Evolutionary conservation across 306 rosid genomes (phyloP).

Genomic region (Rubus idaeus): DNA sequence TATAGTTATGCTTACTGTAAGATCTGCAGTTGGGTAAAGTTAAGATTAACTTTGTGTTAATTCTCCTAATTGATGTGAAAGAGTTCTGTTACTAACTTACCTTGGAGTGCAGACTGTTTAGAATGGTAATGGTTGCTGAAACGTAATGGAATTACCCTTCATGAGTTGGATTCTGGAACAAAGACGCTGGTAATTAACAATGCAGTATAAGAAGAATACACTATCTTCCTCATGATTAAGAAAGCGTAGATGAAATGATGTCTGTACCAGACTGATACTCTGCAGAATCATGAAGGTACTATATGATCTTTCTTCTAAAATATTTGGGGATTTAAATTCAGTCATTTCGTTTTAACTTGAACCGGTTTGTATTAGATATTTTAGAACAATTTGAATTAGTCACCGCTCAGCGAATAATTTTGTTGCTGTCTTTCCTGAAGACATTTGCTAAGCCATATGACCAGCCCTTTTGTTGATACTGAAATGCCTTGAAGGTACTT

Average conservation of each 20-base stretch:
- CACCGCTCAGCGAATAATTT: conserved; percentile 44
- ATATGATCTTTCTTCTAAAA: conserved; percentile 5
- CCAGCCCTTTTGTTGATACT: conserved; percentile 62
- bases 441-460: conserved; percentile 64
- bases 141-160: conserved; percentile 16
- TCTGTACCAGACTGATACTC: conserved; percentile 53
- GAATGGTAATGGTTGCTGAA: conserved; percentile 51
- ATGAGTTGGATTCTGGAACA: conserved; percentile 47
- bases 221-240: conserved; percentile 57
- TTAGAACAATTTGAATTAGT: conserved; percentile 21
- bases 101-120: conserved; percentile 57
- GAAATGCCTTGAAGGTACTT: conserved; percentile 45
- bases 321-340: background rate
- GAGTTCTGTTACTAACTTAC: conserved; percentile 20
- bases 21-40: conserved; percentile 6
- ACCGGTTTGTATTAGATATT: conserved; percentile 7
- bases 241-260: conserved; percentile 50
- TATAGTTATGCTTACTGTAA: background rate
- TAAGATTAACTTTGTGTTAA: background rate
- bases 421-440: conserved; percentile 52
- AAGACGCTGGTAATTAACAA: conserved; percentile 53
- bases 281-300: conserved; percentile 31
- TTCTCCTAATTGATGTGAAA: conserved; percentile 11
- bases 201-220: conserved; percentile 66
- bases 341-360: background rate